A percentile compares a stretch with the other conserved stretches of the same genome.
phyloP scores from a whole-genome alignment of 176 grass and related monocot genomes.

The Cenchrus americanus region DNA sequence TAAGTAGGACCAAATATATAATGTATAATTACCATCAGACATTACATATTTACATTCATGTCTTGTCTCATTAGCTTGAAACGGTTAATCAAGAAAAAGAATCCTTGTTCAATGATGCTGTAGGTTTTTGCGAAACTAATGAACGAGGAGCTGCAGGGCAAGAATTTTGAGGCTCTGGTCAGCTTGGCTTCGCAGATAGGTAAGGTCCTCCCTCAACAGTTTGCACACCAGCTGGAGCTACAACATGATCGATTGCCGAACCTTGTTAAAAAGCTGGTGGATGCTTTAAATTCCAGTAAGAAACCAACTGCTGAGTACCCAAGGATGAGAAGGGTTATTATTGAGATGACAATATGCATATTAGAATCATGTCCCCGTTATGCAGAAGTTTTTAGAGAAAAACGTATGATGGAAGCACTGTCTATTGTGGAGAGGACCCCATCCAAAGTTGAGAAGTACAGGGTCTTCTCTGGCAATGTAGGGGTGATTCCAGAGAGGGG shows the following conservation, averaged over 20 bases:
- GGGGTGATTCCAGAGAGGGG: neutral
- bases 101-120: no score
- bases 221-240: neutral
- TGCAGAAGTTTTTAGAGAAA: neutral
- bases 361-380: neutral
- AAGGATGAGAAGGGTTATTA: neutral
- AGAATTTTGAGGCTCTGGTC: neutral
- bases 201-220: neutral
- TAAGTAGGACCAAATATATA: no score
- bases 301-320: neutral
- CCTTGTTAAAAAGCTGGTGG: neutral
- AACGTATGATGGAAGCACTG: neutral
- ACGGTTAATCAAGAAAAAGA: no score
- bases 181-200: neutral
- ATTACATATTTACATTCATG: no score
- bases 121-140: no score
- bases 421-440: neutral
- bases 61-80: no score
- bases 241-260: neutral
- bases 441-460: neutral
- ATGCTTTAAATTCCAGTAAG: neutral
- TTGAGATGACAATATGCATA: neutral
- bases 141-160: no score
- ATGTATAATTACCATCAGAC: no score
- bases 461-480: neutral